phyloP scores from a whole-genome alignment of 371 early-diverging fungal genomes.

The Mortierella sp. region DNA sequence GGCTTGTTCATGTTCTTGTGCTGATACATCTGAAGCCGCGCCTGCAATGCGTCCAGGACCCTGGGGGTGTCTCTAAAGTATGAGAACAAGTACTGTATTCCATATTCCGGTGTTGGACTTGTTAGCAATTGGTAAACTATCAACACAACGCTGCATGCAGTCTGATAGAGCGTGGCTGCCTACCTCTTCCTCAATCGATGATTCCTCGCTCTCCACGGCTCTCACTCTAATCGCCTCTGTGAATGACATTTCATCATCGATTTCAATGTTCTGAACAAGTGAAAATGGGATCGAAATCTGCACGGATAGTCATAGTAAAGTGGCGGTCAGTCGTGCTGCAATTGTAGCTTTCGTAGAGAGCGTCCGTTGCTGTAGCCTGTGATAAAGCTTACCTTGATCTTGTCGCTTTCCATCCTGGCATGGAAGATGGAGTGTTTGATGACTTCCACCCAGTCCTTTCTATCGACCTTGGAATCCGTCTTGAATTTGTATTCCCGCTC shows the following conservation, averaged over 20 bases:
- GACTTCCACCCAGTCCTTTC: constrained; percentile 57
- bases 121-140: background rate
- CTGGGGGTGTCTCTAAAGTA: constrained; percentile 68
- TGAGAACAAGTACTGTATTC: constrained; percentile 72
- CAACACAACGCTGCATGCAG: background rate
- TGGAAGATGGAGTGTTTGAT: constrained; percentile 73
- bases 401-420: constrained; percentile 70
- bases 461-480: constrained; percentile 57
- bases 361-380: background rate
- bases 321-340: too few species aligned
- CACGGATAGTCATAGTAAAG: background rate
- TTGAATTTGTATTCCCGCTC: constrained; percentile 65
- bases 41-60: constrained; percentile 54
- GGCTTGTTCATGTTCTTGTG: background rate
- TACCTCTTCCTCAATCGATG: constrained; percentile 75
- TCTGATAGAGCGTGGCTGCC: background rate
- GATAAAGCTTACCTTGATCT: constrained; percentile 58
- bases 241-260: constrained; percentile 67
- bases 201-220: constrained; percentile 69
- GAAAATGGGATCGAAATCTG: constrained; percentile 66
- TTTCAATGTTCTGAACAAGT: constrained; percentile 69
- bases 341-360: background rate
- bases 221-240: constrained; percentile 69
- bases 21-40: constrained; percentile 48
- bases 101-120: too few species aligned